Conservation (phyloP, 2,329 filamentous ascomycete species). For the Elsinoe necatrix region DNA sequence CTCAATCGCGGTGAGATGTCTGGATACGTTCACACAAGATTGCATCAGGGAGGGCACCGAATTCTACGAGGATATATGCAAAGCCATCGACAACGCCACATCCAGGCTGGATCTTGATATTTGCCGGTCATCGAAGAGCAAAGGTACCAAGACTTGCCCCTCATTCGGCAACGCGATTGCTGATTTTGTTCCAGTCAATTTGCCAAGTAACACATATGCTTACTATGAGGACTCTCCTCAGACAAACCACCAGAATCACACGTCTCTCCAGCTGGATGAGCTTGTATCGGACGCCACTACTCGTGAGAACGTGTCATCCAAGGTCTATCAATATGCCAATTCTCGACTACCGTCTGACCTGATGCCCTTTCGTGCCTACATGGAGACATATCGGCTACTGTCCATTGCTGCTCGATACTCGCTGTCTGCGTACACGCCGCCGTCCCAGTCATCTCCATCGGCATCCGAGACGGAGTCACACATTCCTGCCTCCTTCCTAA, state of each 20-base stretch:
- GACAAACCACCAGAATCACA: constrained; percentile 26
- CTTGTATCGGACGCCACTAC: constrained; percentile 26
- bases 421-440: constrained; percentile 61
- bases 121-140: neutral
- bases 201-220: neutral
- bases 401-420: constrained; percentile 74
- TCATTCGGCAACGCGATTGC: constrained; percentile 16
- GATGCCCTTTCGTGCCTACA: constrained; percentile 59
- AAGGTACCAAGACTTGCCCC: neutral
- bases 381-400: constrained; percentile 67
- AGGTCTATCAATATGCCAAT: constrained; percentile 72
- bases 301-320: constrained; percentile 57
- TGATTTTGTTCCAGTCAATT: constrained; percentile 20
- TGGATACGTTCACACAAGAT: neutral
- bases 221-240: constrained; percentile 1
- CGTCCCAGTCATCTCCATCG: constrained; percentile 42
- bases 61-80: constrained; percentile 1
- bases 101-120: neutral
- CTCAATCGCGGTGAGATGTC: neutral
- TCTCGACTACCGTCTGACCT: constrained; percentile 62
- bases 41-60: neutral
- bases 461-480: constrained; percentile 45
- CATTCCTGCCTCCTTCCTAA: constrained; percentile 60
- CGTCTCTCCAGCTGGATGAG: constrained; percentile 33
- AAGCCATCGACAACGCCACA: constrained; percentile 1